Base-by-base conservation (phyloP, 2,329 filamentous ascomycete species). In the Sclerotiophoma versabilis region DNA sequence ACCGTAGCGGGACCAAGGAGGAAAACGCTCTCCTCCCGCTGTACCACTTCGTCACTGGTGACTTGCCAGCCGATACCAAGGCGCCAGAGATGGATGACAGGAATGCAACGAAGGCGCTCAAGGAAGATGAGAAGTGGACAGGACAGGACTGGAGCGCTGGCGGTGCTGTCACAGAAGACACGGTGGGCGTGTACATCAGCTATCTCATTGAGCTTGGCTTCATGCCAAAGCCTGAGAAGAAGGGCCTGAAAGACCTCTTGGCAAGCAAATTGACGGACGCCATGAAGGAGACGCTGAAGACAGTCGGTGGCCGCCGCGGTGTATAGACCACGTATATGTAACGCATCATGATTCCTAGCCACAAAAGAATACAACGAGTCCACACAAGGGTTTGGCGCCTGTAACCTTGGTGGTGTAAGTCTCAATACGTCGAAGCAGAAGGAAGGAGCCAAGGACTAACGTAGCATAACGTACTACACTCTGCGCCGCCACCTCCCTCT, bases 71-170 rank as follows among this genome's bases (percentile, higher is more conserved):
- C 33, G 85, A 85, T 65, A 90, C 87, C 26, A 85, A 83, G 36
- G 89, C 90, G 0, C 88, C 89, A 0, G 89, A 91, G 70, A 82
- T 95, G 11, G 88, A 91, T 65, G 90, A 93, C 70, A 73, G 65
- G 29, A 92, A 95, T 67, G 85, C 91, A 0, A 80, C 84, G 1
- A 77, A 79, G 2, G 83, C 87, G 0, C 80, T 96, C 20, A 83
- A 83, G 69, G 80, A 81, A 3, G 88, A 93, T 66, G 80, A 80
- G 0, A 78, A 81, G 46, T 83, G 83, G 83, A 81, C 85, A 0
- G 82, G 81, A 0, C 71, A 84, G 27, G 84, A 87, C 59, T 82
- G 81, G 62, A 84, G 82, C 41, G 76, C 77, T 0, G 85, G 77
- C 48, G 81, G 71, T 57, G 83, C 83, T 20, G 84, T 91, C 10